These are phyloP conservation scores for Neopestalotiopsis rosae DNA, from an alignment of 2,329 filamentous ascomycete genomes.

Conservation along the genomic window DNA sequence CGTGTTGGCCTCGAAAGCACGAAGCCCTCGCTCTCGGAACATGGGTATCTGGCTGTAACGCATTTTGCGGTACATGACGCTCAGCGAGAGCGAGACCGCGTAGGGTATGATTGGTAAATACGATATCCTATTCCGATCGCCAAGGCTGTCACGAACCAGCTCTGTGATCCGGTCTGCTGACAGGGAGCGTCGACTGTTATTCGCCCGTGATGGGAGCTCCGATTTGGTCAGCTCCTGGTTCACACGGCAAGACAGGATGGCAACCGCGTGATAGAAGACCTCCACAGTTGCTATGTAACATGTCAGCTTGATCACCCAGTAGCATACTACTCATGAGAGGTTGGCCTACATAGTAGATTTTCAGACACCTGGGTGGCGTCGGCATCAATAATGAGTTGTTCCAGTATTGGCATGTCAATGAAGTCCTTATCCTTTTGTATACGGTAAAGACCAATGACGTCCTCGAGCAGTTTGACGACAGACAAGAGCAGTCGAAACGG, in stretches of 20 bases:
- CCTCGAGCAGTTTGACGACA: conserved; percentile 60
- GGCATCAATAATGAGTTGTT: conserved; percentile 61
- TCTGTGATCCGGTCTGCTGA: conserved; percentile 63
- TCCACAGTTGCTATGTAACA: conserved; percentile 58
- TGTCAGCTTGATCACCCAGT: conserved; percentile 26
- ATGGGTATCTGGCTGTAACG: conserved; percentile 63
- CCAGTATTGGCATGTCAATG: conserved; percentile 61
- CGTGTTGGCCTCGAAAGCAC: conserved; percentile 60
- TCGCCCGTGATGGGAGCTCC: conserved; percentile 50
- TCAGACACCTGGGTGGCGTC: conserved; percentile 56
- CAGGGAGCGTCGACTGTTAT: conserved; percentile 62
- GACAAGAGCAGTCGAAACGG: conserved; percentile 63
- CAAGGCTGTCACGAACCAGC: conserved; percentile 56
- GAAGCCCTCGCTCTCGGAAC: conserved; percentile 61
- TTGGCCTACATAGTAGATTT: conserved; percentile 51
- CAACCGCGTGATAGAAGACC: conserved; percentile 67
- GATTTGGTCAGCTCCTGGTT: conserved; percentile 39
- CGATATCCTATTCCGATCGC: conserved; percentile 42
- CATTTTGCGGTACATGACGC: conserved; percentile 69
- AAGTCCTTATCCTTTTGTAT: conserved; percentile 56
- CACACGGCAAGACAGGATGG: conserved; percentile 66
- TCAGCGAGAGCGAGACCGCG: conserved; percentile 64
- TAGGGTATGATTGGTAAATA: conserved; percentile 66
- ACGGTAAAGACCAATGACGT: conserved; percentile 65
- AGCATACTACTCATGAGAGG: not conserved